Percentiles rank a stretch among this genome's conserved stretches.
phyloP scores from a whole-genome alignment of 345 rosid genomes.

The Camelina laxa region DNA sequence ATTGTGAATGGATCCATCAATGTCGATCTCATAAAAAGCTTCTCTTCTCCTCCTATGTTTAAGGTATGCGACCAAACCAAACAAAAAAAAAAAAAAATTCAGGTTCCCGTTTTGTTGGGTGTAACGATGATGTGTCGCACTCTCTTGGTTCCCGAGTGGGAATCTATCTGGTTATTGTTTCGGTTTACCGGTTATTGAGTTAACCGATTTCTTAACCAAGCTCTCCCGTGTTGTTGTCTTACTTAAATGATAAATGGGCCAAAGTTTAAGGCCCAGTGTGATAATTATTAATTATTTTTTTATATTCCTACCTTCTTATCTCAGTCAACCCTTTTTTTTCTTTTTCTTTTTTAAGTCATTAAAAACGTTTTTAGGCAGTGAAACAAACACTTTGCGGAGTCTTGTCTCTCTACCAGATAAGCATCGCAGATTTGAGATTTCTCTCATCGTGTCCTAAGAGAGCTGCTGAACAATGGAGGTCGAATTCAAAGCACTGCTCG shows the following conservation, averaged over 20 bases:
- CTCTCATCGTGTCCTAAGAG: neutral
- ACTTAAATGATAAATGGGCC: no score
- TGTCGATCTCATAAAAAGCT: conserved; percentile 25
- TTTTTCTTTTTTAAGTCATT: no score
- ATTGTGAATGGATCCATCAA: conserved; percentile 15
- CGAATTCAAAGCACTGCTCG: conserved; percentile 66
- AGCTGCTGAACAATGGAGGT: conserved; percentile 56
- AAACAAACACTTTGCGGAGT: no score
- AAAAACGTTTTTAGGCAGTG: no score
- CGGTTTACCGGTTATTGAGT: conserved; percentile 16
- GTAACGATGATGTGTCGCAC: neutral
- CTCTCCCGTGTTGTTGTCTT: no score
- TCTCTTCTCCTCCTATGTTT: conserved; percentile 29
- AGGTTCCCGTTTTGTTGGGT: conserved; percentile 42
- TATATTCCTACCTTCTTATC: no score
- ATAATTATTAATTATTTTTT: no score
- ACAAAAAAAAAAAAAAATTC: neutral
- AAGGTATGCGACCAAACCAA: conserved; percentile 32
- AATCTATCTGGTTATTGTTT: neutral
- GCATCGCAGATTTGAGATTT: conserved; percentile 5
- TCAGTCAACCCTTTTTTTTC: no score
- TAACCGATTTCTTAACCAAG: neutral
- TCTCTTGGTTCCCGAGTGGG: conserved; percentile 1
- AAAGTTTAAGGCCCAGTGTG: no score
- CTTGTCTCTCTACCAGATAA: neutral